phyloP scores from a whole-genome alignment of 2,329 filamentous ascomycete genomes.

The Cladophialophora exuberans region DNA sequence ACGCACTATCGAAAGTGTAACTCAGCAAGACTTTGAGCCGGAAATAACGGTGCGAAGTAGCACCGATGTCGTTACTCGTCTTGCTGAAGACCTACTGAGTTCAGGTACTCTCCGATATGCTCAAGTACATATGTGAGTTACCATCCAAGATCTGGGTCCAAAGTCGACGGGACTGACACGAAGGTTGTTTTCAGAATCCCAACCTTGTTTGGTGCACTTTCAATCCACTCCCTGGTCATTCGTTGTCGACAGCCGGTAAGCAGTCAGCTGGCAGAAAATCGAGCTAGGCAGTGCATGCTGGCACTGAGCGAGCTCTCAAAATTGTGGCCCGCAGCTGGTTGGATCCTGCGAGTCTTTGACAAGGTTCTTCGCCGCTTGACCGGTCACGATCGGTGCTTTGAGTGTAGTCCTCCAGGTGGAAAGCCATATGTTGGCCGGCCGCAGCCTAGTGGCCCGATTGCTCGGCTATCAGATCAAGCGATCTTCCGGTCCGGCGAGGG shows the following conservation, averaged over 20 bases:
- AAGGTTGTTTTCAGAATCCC: no score
- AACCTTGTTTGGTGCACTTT: not conserved
- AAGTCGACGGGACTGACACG: no score
- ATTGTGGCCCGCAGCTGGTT: slow-evolving; percentile 29
- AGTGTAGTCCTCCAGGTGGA: no score
- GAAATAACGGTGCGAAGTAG: not conserved
- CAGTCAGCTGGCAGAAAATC: slow-evolving; percentile 33
- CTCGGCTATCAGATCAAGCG: no score
- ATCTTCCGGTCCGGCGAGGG: no score
- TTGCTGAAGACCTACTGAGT: not conserved
- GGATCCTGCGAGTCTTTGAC: slow-evolving; percentile 18
- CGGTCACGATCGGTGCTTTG: no score
- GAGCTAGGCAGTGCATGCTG: slow-evolving; percentile 34
- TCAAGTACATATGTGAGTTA: not conserved
- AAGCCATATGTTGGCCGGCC: no score
- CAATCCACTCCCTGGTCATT: not conserved
- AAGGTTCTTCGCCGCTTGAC: slow-evolving; percentile 8
- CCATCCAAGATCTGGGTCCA: not conserved
- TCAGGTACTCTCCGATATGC: not conserved
- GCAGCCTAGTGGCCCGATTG: no score
- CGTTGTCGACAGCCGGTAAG: slow-evolving; percentile 1
- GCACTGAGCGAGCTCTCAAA: slow-evolving; percentile 33
- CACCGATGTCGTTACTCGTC: not conserved
- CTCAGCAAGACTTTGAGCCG: not conserved
- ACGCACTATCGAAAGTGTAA: not conserved